Conservation (phyloP, 345 rosid species). For the Boechera divaricarpa region DNA sequence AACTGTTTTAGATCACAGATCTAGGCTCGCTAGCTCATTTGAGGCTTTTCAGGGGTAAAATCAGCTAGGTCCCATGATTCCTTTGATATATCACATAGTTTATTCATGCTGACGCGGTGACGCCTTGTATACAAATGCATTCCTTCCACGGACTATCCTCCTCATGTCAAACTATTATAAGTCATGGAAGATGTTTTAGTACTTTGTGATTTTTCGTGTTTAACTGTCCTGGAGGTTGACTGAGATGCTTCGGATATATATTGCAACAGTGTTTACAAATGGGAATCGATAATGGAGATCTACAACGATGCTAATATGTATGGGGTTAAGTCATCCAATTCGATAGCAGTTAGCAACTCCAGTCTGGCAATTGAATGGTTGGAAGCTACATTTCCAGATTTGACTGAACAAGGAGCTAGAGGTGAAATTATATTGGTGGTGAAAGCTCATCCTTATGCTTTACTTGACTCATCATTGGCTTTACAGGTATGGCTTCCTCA, state of each 20-base stretch:
- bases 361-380: conserved; percentile 87
- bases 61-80: conserved; percentile 6
- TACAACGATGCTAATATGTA: conserved; percentile 77
- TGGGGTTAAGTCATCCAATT: conserved; percentile 73
- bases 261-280: conserved; percentile 69
- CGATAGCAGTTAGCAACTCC: conserved; percentile 70
- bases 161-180: neutral
- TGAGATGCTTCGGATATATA: conserved; percentile 26
- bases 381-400: conserved; percentile 90
- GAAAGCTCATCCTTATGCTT: conserved; percentile 75
- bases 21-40: conserved; percentile 11
- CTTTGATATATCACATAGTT: neutral
- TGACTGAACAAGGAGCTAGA: conserved; percentile 59
- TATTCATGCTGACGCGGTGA: neutral
- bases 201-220: conserved; percentile 14
- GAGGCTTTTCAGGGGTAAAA: neutral
- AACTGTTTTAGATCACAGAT: conserved; percentile 13
- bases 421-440: conserved; percentile 52
- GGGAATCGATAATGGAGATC: conserved; percentile 85
- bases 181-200: conserved; percentile 31
- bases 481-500: conserved; percentile 67
- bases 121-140: conserved; percentile 1
- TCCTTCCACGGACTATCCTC: neutral
- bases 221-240: conserved; percentile 24
- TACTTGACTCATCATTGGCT: conserved; percentile 86